phyloP scores from a whole-genome alignment of 352 stramenopile species.

The Thraustochytrium striatum region DNA sequence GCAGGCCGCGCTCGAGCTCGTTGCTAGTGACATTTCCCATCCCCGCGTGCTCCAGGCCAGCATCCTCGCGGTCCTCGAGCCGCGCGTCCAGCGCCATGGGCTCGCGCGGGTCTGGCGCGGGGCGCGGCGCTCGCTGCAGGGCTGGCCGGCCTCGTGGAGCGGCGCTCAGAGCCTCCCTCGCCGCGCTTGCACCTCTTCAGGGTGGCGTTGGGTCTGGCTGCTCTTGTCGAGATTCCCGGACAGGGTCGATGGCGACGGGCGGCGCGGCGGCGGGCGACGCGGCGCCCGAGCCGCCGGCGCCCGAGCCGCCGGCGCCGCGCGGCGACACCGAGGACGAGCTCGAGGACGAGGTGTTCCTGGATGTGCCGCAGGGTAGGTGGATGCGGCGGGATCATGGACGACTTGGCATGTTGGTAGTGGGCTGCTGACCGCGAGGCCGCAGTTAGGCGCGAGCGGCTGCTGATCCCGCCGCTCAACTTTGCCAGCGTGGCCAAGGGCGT shows the following conservation, averaged over 20 bases:
- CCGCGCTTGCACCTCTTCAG: too few species aligned
- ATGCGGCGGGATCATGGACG: too few species aligned
- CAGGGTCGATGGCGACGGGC: too few species aligned
- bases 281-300: neutral
- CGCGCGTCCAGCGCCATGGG: too few species aligned
- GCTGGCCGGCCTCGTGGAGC: too few species aligned
- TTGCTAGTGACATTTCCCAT: neutral
- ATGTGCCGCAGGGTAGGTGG: slow-evolving; percentile 18
- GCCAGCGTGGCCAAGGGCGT: slow-evolving; percentile 42
- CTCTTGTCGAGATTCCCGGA: too few species aligned
- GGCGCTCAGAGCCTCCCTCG: too few species aligned
- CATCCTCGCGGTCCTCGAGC: neutral
- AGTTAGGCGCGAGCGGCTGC: slow-evolving; percentile 25
- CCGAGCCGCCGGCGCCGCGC: too few species aligned
- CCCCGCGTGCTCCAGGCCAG: neutral
- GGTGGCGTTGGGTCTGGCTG: too few species aligned
- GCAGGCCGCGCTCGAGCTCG: neutral
- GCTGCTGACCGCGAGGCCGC: neutral
- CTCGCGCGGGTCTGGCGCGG: too few species aligned
- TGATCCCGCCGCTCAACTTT: slow-evolving; percentile 42
- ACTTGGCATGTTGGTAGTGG: neutral
- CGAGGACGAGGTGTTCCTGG: slow-evolving; percentile 39
- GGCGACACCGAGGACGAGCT: neutral
- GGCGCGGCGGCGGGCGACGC: too few species aligned
- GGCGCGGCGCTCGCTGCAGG: too few species aligned